Conservation (phyloP, 768 basidiomycete genomes). For the Lactifluus rugatus region DNA sequence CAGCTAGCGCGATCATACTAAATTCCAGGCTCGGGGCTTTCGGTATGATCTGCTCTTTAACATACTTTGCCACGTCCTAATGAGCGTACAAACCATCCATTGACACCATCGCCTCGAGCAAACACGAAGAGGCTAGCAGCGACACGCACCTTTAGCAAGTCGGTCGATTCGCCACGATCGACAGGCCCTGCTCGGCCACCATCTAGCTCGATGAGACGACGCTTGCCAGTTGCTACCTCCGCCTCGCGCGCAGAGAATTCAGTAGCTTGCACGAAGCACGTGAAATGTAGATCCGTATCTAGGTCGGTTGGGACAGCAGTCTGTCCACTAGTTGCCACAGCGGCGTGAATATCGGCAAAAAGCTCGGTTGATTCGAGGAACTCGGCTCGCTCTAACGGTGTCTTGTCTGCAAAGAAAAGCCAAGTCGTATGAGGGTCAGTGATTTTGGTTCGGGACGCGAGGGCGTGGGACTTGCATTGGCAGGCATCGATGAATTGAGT, state of each 20-base stretch:
- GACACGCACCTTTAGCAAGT: constrained; percentile 44
- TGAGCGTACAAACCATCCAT: not conserved
- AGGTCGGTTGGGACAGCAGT: constrained; percentile 49
- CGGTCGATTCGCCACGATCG: constrained; percentile 56
- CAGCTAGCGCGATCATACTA: constrained; percentile 53
- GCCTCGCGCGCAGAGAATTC: constrained; percentile 29
- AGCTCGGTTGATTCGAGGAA: constrained; percentile 66
- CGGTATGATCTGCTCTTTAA: constrained; percentile 51
- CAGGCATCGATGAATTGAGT: constrained; percentile 57
- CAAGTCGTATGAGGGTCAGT: not conserved
- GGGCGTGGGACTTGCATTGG: constrained; percentile 33
- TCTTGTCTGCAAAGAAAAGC: constrained; percentile 37
- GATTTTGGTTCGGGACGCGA: not conserved
- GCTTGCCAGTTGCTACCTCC: constrained; percentile 16
- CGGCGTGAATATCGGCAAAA: constrained; percentile 69
- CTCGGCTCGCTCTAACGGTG: constrained; percentile 63
- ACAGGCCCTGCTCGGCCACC: constrained; percentile 70
- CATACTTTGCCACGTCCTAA: constrained; percentile 56
- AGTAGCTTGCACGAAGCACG: constrained; percentile 71
- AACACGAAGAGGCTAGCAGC: not conserved
- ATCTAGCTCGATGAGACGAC: constrained; percentile 73
- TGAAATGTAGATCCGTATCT: constrained; percentile 77
- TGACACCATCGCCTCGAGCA: not conserved
- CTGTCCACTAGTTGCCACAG: constrained; percentile 63
- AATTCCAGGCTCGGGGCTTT: constrained; percentile 48